Evolutionary conservation across 495 filamentous ascomycete genomes (phyloP).

Genomic region (Penicillium chermesinum): DNA sequence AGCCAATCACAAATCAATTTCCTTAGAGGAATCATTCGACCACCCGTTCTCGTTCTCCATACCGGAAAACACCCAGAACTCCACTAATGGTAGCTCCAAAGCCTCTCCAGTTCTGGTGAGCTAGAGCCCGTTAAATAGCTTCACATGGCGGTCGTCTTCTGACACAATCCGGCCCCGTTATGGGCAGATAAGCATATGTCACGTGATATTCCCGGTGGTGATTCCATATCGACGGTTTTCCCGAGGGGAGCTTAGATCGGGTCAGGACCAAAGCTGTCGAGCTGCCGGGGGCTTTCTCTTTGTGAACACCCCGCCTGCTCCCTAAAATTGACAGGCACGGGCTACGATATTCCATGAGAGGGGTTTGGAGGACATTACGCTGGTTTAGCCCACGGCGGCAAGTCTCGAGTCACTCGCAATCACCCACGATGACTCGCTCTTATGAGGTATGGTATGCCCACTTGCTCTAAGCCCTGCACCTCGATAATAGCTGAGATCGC

Average conservation of each 20-base stretch:
- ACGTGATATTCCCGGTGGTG: slow-evolving; percentile 24
- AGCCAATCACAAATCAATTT: background rate
- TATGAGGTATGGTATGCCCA: slow-evolving; percentile 32
- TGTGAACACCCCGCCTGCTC: slow-evolving; percentile 19
- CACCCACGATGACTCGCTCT: slow-evolving; percentile 38
- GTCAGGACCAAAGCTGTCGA: slow-evolving; percentile 14
- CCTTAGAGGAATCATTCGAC: too few species aligned
- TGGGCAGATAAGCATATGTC: background rate
- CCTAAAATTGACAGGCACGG: slow-evolving; percentile 10
- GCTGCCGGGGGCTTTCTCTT: slow-evolving; percentile 18
- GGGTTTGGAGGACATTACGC: slow-evolving; percentile 16
- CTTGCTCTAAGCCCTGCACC: background rate
- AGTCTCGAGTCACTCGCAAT: slow-evolving; percentile 27
- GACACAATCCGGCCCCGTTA: background rate
- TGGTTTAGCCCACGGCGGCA: slow-evolving; percentile 20
- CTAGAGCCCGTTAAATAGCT: too few species aligned
- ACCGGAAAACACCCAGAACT: too few species aligned
- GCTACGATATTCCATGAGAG: slow-evolving; percentile 22
- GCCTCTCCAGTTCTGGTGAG: too few species aligned
- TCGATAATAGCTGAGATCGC: background rate
- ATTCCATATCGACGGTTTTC: slow-evolving; percentile 10
- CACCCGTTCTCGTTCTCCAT: too few species aligned
- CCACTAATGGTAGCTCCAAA: too few species aligned
- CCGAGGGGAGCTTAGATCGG: slow-evolving; percentile 23
- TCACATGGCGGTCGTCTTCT: too few species aligned